Conservation (phyloP, 305 asterid species). For the Fraxinus baroniana region DNA sequence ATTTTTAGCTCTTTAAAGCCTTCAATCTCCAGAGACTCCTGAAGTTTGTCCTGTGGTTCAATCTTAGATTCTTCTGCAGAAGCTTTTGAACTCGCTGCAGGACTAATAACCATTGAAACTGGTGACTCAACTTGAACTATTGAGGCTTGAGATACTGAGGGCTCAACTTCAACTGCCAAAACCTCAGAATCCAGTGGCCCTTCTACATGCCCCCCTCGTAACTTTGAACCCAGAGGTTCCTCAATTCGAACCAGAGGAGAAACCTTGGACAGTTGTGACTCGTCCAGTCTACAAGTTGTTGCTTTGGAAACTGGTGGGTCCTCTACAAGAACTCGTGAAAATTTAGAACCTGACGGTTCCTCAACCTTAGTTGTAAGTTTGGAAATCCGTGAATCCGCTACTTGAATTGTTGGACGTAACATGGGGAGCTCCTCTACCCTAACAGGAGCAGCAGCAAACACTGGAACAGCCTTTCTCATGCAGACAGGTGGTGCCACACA, state of each 20-base stretch:
- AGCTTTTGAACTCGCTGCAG: slow-evolving; percentile 28
- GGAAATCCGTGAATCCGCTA: slow-evolving; percentile 15
- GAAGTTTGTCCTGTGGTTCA: slow-evolving; percentile 37
- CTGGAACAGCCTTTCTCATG: slow-evolving; percentile 65
- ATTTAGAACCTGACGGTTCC: background rate
- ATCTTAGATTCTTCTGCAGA: slow-evolving; percentile 25
- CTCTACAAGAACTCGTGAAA: background rate
- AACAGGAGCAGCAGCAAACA: slow-evolving; percentile 53
- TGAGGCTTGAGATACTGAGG: slow-evolving; percentile 24
- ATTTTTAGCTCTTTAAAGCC: slow-evolving; percentile 50
- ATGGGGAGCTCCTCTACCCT: slow-evolving; percentile 47
- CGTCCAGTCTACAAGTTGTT: background rate
- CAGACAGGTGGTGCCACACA: slow-evolving; percentile 66
- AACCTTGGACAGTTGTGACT: background rate
- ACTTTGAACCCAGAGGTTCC: slow-evolving; percentile 4
- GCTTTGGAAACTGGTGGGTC: background rate
- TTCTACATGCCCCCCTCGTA: background rate
- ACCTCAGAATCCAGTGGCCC: background rate
- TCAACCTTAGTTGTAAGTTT: background rate
- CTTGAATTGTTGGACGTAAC: background rate
- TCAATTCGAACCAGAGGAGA: background rate
- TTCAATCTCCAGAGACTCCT: slow-evolving; percentile 35
- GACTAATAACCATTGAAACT: slow-evolving; percentile 22
- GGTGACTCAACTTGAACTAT: slow-evolving; percentile 26
- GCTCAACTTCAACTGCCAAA: slow-evolving; percentile 28